Evolutionary conservation across 139 green algal species (phyloP).

Genomic region (Tetraselmis chui): DNA sequence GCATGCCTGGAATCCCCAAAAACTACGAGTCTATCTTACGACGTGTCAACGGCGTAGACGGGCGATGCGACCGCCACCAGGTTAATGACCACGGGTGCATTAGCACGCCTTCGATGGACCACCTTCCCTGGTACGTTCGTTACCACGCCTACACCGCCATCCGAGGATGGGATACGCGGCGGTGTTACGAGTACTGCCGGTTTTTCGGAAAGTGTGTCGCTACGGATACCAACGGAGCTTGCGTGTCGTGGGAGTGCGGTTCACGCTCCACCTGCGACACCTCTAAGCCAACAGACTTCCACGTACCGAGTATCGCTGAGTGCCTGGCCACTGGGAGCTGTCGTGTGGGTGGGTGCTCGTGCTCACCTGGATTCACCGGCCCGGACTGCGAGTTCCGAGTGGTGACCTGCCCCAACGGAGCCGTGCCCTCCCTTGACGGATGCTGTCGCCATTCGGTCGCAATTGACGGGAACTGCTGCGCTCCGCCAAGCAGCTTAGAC

Average conservation of each 20-base stretch:
- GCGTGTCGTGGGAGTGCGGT: not conserved
- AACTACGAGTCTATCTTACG: too few species aligned
- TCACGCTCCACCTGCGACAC: not conserved
- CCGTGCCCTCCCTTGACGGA: slow-evolving; percentile 12
- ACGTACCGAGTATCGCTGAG: not conserved
- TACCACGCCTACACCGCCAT: not conserved
- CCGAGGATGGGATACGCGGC: not conserved
- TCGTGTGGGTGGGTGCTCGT: slow-evolving; percentile 13
- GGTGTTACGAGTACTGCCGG: not conserved
- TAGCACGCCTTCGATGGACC: not conserved
- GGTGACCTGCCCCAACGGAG: slow-evolving; percentile 8
- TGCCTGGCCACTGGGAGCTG: not conserved
- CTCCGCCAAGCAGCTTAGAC: slow-evolving; percentile 20
- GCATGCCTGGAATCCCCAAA: too few species aligned
- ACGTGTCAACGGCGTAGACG: too few species aligned
- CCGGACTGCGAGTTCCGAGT: slow-evolving; percentile 13
- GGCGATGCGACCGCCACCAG: not conserved
- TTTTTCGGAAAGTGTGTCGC: not conserved
- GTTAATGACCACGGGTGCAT: too few species aligned
- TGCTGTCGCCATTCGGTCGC: slow-evolving; percentile 33
- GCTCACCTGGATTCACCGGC: slow-evolving; percentile 14
- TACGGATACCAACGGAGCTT: not conserved
- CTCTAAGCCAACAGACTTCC: not conserved
- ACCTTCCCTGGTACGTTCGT: not conserved
- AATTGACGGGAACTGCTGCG: slow-evolving; percentile 25